Conservation (phyloP, 2,329 filamentous ascomycete genomes). For the Scleromitrula shiraiana region DNA sequence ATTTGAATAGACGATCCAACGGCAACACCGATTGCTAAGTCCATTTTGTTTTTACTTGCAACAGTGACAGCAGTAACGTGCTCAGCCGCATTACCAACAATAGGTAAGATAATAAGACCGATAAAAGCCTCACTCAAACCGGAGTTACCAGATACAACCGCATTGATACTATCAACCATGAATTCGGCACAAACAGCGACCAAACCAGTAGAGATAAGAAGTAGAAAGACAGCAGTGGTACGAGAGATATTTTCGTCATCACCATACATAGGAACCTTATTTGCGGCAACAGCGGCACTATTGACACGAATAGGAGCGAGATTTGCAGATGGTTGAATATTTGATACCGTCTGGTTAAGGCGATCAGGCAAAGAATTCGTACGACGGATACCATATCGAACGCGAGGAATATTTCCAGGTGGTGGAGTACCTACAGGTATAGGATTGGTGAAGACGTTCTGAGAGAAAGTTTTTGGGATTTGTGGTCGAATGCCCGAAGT, state of each 20-base stretch:
- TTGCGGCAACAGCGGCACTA: slow-evolving; percentile 22
- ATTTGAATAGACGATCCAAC: slow-evolving; percentile 67
- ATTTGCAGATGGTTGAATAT: slow-evolving; percentile 5
- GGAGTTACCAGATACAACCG: slow-evolving; percentile 46
- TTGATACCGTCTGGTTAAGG: slow-evolving; percentile 37
- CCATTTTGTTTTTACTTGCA: slow-evolving; percentile 69
- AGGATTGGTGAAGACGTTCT: slow-evolving; percentile 55
- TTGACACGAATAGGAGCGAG: slow-evolving; percentile 17
- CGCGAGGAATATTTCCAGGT: slow-evolving; percentile 43
- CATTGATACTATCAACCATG: slow-evolving; percentile 59
- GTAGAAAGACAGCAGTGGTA: slow-evolving; percentile 49
- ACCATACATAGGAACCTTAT: slow-evolving; percentile 19
- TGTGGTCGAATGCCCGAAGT: slow-evolving; percentile 47
- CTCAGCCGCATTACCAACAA: slow-evolving; percentile 67
- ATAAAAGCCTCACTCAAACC: slow-evolving; percentile 58
- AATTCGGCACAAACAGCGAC: slow-evolving; percentile 65
- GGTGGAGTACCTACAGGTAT: slow-evolving; percentile 24
- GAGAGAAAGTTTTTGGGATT: slow-evolving; percentile 58
- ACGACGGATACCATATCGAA: slow-evolving; percentile 59
- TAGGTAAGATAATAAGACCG: slow-evolving; percentile 63
- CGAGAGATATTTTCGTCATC: slow-evolving; percentile 45
- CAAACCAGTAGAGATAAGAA: slow-evolving; percentile 55
- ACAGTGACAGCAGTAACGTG: slow-evolving; percentile 65
- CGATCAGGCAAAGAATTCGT: slow-evolving; percentile 69
- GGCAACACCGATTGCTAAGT: slow-evolving; percentile 64